Percentiles rank a stretch among this genome's conserved stretches.
Evolutionary conservation across 805 yeast genomes (phyloP).

Genomic region (Wickerhamomyces alni): DNA sequence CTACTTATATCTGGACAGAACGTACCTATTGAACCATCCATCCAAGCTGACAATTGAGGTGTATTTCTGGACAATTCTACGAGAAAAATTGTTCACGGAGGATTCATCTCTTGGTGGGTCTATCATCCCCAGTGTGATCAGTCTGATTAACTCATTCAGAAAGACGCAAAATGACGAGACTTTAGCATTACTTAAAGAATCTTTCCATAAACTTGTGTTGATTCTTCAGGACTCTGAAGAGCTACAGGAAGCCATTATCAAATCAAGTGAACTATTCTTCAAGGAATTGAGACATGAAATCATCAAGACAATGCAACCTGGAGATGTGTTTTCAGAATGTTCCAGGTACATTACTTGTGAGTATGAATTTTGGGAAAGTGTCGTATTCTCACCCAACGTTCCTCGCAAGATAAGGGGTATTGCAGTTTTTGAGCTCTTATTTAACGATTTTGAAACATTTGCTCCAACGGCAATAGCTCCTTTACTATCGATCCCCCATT

Average conservation of each 20-base stretch:
- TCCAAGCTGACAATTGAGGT: slow-evolving; percentile 13
- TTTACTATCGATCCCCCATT: slow-evolving; percentile 8
- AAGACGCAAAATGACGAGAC: not conserved
- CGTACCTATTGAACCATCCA: slow-evolving; percentile 22
- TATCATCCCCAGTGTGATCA: slow-evolving; percentile 3
- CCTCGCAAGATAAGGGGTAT: not conserved
- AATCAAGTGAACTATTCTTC: not conserved
- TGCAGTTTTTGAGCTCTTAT: slow-evolving; percentile 4
- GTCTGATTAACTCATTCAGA: slow-evolving; percentile 4
- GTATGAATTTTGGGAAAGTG: slow-evolving; percentile 9
- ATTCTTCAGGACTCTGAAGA: not conserved
- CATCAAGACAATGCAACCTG: not conserved
- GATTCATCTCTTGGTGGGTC: slow-evolving; percentile 2
- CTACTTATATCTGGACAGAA: slow-evolving; percentile 19
- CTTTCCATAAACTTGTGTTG: not conserved
- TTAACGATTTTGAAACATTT: slow-evolving; percentile 5
- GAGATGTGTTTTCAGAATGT: slow-evolving; percentile 1
- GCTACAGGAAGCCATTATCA: not conserved
- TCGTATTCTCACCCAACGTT: not conserved
- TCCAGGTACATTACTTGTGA: slow-evolving; percentile 8
- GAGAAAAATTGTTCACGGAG: not conserved
- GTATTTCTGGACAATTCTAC: not conserved
- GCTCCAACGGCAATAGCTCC: slow-evolving; percentile 6
- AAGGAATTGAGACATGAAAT: not conserved
- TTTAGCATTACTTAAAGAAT: not conserved